Base-by-base conservation (phyloP, 2,329 filamentous ascomycete genomes). In the Sarocladium kiliense region DNA sequence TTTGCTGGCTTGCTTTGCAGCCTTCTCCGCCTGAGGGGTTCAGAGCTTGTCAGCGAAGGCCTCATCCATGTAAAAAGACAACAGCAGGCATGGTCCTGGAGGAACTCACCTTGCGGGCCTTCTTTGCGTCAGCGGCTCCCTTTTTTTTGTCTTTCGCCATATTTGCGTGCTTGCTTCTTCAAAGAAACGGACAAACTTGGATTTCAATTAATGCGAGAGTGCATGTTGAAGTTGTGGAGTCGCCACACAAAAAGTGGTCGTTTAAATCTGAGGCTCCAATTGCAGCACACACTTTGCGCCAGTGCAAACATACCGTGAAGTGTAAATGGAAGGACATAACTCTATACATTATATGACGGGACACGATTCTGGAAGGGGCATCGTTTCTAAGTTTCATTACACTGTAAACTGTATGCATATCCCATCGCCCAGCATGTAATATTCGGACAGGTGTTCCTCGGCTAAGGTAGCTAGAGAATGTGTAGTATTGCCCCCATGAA, bases 1-100 rank as follows among this genome's bases (percentile, higher is more conserved):
- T 68, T 96, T 96, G 71, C 89, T 94, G 66, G 88, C 87, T 70
- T 94, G 89, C 74, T 96, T 96, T 60, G 79, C 76, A 62, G 85
- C 85, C 71, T 87, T 87, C 64, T 85, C 82, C 25, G 81, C 81
- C 67, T 76, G 51, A 42, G 55, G 34, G 55, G 55, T n/a, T 27
- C 26, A 57, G 49, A 34, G 49, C 36, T 58, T 41, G 44, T 54
- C 39, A 50, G 45, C 18, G 30, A 41, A 27, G 26, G 41, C 11
- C 18, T 9, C 18, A 34, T 41, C 44, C 11, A 32, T 30, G 53
- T 58, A 25, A 58, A 61, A 59, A 57, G 61, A 57, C 54, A 58
- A 55, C 30, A 27, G n/a, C 44, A 51, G 39, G 11, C 41, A 23
- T 23, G 44, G 34, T 34, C 21, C 5, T 12, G 16, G 7, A 5